Percentiles rank a stretch among this genome's conserved stretches.
Evolutionary conservation across 2,329 filamentous ascomycete genomes (phyloP).

Genomic region (Aspergillus aculeatinus): DNA sequence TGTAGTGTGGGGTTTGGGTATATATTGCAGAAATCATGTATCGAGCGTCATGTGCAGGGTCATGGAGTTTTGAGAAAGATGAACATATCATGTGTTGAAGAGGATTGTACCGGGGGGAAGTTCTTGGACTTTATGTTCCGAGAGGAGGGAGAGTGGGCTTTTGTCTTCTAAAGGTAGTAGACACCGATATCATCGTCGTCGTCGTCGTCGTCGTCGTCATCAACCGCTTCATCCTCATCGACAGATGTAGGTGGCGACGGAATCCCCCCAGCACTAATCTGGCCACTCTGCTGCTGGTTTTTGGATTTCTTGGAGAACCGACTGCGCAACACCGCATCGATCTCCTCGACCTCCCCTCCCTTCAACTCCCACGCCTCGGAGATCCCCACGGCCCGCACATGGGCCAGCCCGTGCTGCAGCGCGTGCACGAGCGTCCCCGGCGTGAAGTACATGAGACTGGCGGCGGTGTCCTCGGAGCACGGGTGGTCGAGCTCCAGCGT

Average conservation of each 20-base stretch:
- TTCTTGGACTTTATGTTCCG: no score
- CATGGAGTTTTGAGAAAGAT: not conserved
- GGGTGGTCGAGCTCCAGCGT: conserved; percentile 30
- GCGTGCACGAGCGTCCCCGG: conserved; percentile 22
- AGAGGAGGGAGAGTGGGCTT: no score
- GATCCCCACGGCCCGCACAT: conserved; percentile 30
- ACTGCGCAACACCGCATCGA: conserved; percentile 28
- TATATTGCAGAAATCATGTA: no score
- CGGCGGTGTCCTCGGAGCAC: conserved; percentile 6
- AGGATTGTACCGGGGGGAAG: no score
- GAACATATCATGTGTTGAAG: no score
- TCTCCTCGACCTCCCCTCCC: conserved; percentile 25
- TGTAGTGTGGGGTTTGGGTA: no score
- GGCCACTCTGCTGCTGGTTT: not conserved
- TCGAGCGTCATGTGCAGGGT: not conserved
- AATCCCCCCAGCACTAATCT: not conserved
- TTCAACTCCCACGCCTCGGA: conserved; percentile 29
- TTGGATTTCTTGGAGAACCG: conserved; percentile 11
- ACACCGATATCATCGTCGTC: conserved; percentile 14
- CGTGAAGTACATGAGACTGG: conserved; percentile 21
- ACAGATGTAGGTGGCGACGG: not conserved
- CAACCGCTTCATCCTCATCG: not conserved
- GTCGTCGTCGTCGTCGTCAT: not conserved
- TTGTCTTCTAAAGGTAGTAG: conserved; percentile 17
- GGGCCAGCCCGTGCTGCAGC: conserved; percentile 23